Base-by-base conservation (phyloP, 2,329 filamentous ascomycete species). In the Kalmusia sp. region DNA sequence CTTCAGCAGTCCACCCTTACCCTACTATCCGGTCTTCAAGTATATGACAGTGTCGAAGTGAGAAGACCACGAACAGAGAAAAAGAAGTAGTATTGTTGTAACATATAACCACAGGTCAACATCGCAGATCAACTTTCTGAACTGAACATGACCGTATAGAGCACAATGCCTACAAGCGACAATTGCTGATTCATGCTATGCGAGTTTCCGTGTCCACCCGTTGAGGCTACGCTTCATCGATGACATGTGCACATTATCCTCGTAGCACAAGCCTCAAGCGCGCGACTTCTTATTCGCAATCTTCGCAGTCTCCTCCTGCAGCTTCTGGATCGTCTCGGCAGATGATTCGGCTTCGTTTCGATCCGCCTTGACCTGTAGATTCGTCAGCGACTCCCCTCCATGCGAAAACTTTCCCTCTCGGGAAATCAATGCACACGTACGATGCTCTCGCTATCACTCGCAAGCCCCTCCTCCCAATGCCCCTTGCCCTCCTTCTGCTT, bases 281-380 rank as follows among this genome's bases (percentile, higher is more conserved):
- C 44, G 33, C 19, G 45, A 39, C 39, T 58, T 52, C 49, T 64
- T 54, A n/a, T 49, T 45, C n/a, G 62, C 63, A 54, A 76, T 59
- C 61, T 76, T 70, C 52, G 73, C 73, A 2, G 76, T 70, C 70
- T 80, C 70, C 65, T 80, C 72, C 63, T 81, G 78, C 48, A 81
- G 59, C 51, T 79, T 73, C 65, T 77, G 72, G 55, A 80, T 79
- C 31, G 76, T 73, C 46, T 75, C 61, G 24, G 73, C 65, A 37
- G 77, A 71, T 45, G 75, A 66, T 11, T 73, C 61, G 15, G 75
- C 73, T 47, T 79, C 67, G 61, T 73, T 70, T 40, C 72, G 71
- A 58, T 81, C 78, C 2, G 79, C 79, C 51, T 76, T 76, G 52
- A 80, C 62, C 65, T 73, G 41, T 27, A 49, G 47, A 17, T 24